These are phyloP conservation scores for Coprinopsis marcescibilis DNA, from an alignment of 768 basidiomycete species.

Conservation along the genomic window DNA sequence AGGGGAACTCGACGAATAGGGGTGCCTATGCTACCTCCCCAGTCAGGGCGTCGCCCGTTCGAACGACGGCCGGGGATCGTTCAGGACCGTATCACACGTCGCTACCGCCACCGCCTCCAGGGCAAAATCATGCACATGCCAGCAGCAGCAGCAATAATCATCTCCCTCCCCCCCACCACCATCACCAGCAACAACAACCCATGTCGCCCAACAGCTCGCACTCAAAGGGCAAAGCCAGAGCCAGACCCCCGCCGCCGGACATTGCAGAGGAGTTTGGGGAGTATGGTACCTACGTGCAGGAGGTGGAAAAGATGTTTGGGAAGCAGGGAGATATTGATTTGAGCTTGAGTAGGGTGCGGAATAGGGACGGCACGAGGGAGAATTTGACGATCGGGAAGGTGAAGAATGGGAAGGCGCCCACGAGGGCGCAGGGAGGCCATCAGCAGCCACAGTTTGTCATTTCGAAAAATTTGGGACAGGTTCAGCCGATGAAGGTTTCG, in stretches of 20 bases:
- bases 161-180: background rate
- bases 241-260: too few relatives aligned
- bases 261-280: slow-evolving; percentile 29
- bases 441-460: background rate
- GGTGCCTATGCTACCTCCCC: too few relatives aligned
- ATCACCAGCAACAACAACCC: background rate
- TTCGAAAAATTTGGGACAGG: slow-evolving; percentile 15
- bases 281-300: slow-evolving; percentile 27
- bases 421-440: background rate
- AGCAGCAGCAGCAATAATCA: too few relatives aligned
- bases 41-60: too few relatives aligned
- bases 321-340: slow-evolving; percentile 18
- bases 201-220: background rate
- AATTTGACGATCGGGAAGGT: slow-evolving; percentile 14
- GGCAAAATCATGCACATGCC: too few relatives aligned
- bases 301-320: slow-evolving; percentile 26
- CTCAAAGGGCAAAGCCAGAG: slow-evolving; percentile 6
- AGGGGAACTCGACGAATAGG: too few relatives aligned
- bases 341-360: slow-evolving; percentile 15
- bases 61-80: background rate
- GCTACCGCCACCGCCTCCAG: background rate
- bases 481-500: slow-evolving; percentile 9
- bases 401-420: slow-evolving; percentile 1
- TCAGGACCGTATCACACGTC: too few relatives aligned
- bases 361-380: slow-evolving; percentile 10